Evolutionary conservation across 257 asterid genomes (phyloP), one percentile per base, ranked within the genome.

Genomic region (Hygrophila difformis): DNA sequence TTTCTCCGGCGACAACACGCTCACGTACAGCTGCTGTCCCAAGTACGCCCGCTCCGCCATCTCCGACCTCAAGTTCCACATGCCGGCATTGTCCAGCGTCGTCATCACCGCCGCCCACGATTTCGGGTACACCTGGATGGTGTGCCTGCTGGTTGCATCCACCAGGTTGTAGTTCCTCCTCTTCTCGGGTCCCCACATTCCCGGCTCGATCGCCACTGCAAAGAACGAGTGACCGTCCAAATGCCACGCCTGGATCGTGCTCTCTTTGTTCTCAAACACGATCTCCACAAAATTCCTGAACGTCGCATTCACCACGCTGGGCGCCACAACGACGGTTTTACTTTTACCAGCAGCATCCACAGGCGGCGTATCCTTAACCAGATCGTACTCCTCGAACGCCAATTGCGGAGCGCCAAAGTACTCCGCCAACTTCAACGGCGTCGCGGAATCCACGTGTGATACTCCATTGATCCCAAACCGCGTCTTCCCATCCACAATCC

Each of bases 171-270:
- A 72, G 64, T 66, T 76, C 67, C 69, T 72, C 42, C 84, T 72
- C 84, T 76, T 76, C 62, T 72, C 80, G 0, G 71, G 45, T 52
- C 47, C 43, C 78, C 81, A 72, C 47, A 21, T 62, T 61, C 81
- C 81, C 0, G 78, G 68, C 75, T 76, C 84, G 6, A 72, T 57
- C 3, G 75, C 84, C 11, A 69, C 78, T 0, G 78, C 78, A 0
- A 76, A 76, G 75, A 72, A 76, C 14, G 84, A 76, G 68, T 68
- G 60, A 1, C 84, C 84, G 2, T 76, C 84, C 56, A 76, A 42
- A 48, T 76, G 80, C 53, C 61, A 76, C 8, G 77, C 62, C 48
- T 73, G 77, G 44, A 76, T 76, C 13, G 60, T 68, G 60, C 66
- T 72, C 77, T 76, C 77, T 4, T 7, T 29, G 60, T 73, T 73